Evolutionary conservation across 352 stramenopile genomes (phyloP).

Genomic region (Heterotrichella gracilis): DNA sequence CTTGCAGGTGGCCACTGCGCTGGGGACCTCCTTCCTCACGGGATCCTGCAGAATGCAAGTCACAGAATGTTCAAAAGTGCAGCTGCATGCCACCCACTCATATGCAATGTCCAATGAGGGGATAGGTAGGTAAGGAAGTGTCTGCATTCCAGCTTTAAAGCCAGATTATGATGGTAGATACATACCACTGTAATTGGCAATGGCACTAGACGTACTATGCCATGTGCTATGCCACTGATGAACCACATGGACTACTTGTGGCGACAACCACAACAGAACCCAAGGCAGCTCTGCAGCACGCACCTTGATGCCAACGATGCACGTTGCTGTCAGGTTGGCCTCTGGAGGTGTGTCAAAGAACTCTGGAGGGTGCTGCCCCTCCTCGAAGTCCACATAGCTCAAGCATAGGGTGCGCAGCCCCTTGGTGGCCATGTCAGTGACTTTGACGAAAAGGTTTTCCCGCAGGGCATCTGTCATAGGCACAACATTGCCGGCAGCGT

Average conservation of each 20-base stretch:
- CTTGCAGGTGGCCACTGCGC: constrained; percentile 61
- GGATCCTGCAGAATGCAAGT: constrained; percentile 86
- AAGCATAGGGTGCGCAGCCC: neutral
- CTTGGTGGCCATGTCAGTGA: constrained; percentile 13
- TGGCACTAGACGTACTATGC: no score
- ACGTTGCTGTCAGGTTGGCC: constrained; percentile 42
- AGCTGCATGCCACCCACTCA: no score
- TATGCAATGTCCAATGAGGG: no score
- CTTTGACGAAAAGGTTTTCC: constrained; percentile 28
- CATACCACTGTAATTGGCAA: no score
- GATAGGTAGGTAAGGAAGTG: no score
- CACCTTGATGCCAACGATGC: constrained; percentile 61
- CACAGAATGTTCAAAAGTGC: no score
- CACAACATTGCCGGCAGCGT: constrained; percentile 24
- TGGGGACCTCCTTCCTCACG: constrained; percentile 53
- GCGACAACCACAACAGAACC: no score
- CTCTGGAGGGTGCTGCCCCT: neutral
- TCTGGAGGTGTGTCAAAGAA: constrained; percentile 35
- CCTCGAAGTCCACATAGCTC: neutral
- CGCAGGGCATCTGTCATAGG: constrained; percentile 29
- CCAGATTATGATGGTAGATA: no score
- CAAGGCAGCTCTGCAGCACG: constrained; percentile 24
- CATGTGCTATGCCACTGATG: no score
- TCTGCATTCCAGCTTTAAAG: no score
- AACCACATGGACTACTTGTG: no score